Evolutionary conservation across 345 rosid genomes (phyloP), one percentile per base, ranked within the genome.

Genomic region (Euclidium syriacum): DNA sequence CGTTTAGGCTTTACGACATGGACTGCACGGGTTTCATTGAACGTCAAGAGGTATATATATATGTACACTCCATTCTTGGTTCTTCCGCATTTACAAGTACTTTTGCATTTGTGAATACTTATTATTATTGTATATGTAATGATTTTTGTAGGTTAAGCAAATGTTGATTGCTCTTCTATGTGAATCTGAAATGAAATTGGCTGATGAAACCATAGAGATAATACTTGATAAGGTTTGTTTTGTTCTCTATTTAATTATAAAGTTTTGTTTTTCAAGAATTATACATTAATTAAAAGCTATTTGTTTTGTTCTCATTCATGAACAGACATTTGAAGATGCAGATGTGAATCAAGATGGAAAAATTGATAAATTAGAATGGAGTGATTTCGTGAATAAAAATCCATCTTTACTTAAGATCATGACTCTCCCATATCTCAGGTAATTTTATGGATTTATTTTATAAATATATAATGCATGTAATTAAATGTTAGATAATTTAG

Each of bases 361-460:
- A 82, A 90, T 95, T 30, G 97, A 95, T 71, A 80, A 56, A 68
- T 22, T 81, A 4, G 98, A 95, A 30, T 95, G 99, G 99, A 77
- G 77, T 27, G 83, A 79, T 67, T 90, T 87, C 11, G 99, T 95
- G 3, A 79, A 81, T 26, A 85, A 73, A 69, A 90, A 90, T 47
- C 99, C 99, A 6, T 88, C 97, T 2, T 72, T 88, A 66, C 73
- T 95, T 60, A 95, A 90, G 77, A 88, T 87, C 70, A 90, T 88
- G 97, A 90, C 92, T 12, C 94, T 95, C 14, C 96, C 94, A 5
- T 95, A 95, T 77, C 81, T 95, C 51, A 84, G 97, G 99, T 92
- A n/a, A 74, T 3, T 19, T 39, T 16, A 9, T 6, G 20, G 9
- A 30, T 5, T 19, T 20, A 22, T 48, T 50, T 50, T 22, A 40